Evolutionary conservation across 768 basidiomycete species (phyloP), one percentile per base, ranked within the genome.

Genomic region (Amanita polypyramis): DNA sequence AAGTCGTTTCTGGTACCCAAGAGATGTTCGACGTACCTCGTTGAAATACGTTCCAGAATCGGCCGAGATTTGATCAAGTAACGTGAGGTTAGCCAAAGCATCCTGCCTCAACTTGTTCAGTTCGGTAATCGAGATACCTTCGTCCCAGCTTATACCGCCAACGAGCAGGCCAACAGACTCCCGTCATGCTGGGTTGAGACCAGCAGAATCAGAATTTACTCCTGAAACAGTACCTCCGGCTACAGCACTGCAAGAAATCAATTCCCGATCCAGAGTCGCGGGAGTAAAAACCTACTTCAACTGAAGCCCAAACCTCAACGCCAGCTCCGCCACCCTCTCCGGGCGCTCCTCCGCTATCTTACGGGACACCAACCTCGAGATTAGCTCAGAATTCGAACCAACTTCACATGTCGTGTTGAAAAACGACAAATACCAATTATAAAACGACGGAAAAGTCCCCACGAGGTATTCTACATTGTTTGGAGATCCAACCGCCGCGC

Each of bases 331-430:
- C 5, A 65, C 52, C 23, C 60, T 56, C 2, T 55, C 60, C 2
- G 56, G 56, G 23, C 61, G 50, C 7, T 52, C 46, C 14, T 58
- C 43, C 0, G 64, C 49, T 4, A 62, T 49, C 0, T 64, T 61
- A 9, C 59, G 51, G 1, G 69, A 58, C 14, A 70, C 45, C 2
- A 72, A 54, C 7, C 71, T 62, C 1, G 66, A 65, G 0, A 60
- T 58, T 3, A 68, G 15, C 51, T 70, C 63, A 1, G 52, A 15
- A 38, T 55, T 58, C 4, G 1, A 36, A 3, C 65, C 65, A 2
- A 61, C 60, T 36, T 59, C 52, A 1, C 10, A 47, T 3, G 11
- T 17, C 3, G 37, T 36, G 12, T 32, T 27, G 17, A 51, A 54
- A 2, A 55, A 8, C 0, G 35, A 11, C 9, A 52, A 36, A 40